phyloP scores from a whole-genome alignment of 1,139 yeast species.

The Yamadazyma spencermartinsiae region DNA sequence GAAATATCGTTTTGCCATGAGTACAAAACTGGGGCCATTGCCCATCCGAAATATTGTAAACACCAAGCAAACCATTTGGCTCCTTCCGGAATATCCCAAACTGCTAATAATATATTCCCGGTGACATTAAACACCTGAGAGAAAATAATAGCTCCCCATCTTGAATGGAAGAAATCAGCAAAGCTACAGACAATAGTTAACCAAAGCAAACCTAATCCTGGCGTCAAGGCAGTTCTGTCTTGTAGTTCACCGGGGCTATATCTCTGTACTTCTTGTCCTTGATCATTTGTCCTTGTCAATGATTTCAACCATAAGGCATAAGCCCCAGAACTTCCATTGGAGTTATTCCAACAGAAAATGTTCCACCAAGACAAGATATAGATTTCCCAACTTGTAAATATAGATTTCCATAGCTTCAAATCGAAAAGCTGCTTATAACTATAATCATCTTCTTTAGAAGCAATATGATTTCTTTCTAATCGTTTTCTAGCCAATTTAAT shows the following conservation, averaged over 20 bases:
- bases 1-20: conserved; percentile 49
- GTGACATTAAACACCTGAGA: conserved; percentile 49
- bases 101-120: conserved; percentile 44
- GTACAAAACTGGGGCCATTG: conserved; percentile 50
- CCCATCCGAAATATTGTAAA: conserved; percentile 50
- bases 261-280: conserved; percentile 24
- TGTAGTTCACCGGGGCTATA: conserved; percentile 35
- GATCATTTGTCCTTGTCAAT: conserved; percentile 20
- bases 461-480: conserved; percentile 45
- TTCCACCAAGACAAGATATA: conserved; percentile 53
- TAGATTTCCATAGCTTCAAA: conserved; percentile 45
- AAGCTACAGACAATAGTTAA: conserved; percentile 38
- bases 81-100: conserved; percentile 46
- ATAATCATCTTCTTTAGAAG: conserved; percentile 28
- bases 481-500: conserved; percentile 61
- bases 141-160: conserved; percentile 58
- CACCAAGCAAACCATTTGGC: conserved; percentile 53
- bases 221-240: conserved; percentile 44
- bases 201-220: conserved; percentile 46
- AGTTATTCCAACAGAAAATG: conserved; percentile 64
- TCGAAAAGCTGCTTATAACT: conserved; percentile 30
- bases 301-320: conserved; percentile 51
- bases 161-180: conserved; percentile 51
- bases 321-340: conserved; percentile 47
- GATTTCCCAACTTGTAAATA: conserved; percentile 56